Evolutionary conservation across 2,329 filamentous ascomycete species (phyloP).

Genomic region (Fusarium sp.): DNA sequence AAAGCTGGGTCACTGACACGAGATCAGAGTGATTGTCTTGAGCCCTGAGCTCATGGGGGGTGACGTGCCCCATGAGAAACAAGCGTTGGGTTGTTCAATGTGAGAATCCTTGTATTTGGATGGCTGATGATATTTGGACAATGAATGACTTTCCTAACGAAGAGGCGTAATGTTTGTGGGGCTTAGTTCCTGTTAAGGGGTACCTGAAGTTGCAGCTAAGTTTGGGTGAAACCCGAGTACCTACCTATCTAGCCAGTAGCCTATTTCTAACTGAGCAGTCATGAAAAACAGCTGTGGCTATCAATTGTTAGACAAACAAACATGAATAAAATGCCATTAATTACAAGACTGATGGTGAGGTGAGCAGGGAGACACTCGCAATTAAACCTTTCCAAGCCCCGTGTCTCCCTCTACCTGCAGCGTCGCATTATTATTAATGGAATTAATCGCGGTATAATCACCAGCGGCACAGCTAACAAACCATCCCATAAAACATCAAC

Average conservation of each 20-base stretch:
- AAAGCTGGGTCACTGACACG: not conserved
- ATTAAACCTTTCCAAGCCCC: slow-evolving; percentile 7
- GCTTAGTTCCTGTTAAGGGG: no score
- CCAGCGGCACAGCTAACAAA: slow-evolving; percentile 23
- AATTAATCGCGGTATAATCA: slow-evolving; percentile 5
- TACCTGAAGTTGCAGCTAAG: no score
- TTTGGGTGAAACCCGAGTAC: no score
- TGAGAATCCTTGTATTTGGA: not conserved
- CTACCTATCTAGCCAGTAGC: no score
- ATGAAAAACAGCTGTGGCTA: slow-evolving; percentile 1
- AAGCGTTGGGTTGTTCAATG: not conserved
- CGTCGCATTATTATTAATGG: slow-evolving; percentile 5
- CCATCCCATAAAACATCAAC: not conserved
- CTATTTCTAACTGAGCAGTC: no score
- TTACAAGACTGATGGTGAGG: slow-evolving; percentile 5
- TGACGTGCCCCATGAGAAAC: no score
- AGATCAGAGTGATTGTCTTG: not conserved
- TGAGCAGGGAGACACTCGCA: not conserved
- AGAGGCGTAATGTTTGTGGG: no score
- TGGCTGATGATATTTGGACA: no score
- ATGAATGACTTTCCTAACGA: no score
- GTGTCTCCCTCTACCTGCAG: not conserved
- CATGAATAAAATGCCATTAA: not conserved
- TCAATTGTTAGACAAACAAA: slow-evolving; percentile 6
- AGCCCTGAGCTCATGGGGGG: no score